phyloP scores from a whole-genome alignment of 2,329 filamentous ascomycete species.

The Penicillium paneum region DNA sequence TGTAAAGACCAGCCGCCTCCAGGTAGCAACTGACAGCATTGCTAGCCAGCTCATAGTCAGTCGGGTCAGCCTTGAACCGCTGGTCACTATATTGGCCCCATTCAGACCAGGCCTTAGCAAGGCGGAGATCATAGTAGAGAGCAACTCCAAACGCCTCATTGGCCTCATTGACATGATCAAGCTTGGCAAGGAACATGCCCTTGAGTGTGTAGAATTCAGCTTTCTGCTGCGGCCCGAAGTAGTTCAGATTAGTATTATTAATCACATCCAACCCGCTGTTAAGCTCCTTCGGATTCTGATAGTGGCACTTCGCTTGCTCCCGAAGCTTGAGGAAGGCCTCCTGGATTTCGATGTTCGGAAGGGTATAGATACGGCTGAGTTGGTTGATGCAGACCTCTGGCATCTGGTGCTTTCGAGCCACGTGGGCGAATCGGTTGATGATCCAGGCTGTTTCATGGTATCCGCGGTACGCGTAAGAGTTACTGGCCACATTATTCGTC shows the following conservation, averaged over 20 bases:
- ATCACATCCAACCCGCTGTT: conserved; percentile 94
- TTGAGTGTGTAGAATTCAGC: conserved; percentile 99
- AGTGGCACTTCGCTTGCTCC: conserved; percentile 99
- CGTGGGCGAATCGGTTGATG: conserved; percentile 97
- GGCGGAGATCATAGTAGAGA: conserved; percentile 89
- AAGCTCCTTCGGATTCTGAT: conserved; percentile 90
- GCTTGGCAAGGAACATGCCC: conserved; percentile 97
- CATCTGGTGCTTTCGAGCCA: conserved; percentile 93
- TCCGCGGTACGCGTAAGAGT: conserved; percentile 92
- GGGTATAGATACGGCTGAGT: conserved; percentile 93
- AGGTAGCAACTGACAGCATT: conserved; percentile 95
- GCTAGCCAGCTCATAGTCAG: conserved; percentile 76
- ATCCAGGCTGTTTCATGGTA: conserved; percentile 99
- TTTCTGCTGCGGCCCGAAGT: conserved; percentile 94
- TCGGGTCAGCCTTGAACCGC: conserved; percentile 87
- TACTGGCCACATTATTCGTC: conserved; percentile 77
- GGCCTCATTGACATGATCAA: conserved; percentile 84
- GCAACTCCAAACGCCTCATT: conserved; percentile 93
- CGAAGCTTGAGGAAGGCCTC: conserved; percentile 96
- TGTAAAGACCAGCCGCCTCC: conserved; percentile 93
- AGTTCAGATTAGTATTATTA: conserved; percentile 98
- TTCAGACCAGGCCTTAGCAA: conserved; percentile 97
- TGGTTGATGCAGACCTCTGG: conserved; percentile 97
- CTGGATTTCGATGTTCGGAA: conserved; percentile 99
- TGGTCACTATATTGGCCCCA: conserved; percentile 98